These are phyloP conservation scores for Smittium mucronatum DNA, from an alignment of 371 early-diverging fungal species.

Conservation along the genomic window DNA sequence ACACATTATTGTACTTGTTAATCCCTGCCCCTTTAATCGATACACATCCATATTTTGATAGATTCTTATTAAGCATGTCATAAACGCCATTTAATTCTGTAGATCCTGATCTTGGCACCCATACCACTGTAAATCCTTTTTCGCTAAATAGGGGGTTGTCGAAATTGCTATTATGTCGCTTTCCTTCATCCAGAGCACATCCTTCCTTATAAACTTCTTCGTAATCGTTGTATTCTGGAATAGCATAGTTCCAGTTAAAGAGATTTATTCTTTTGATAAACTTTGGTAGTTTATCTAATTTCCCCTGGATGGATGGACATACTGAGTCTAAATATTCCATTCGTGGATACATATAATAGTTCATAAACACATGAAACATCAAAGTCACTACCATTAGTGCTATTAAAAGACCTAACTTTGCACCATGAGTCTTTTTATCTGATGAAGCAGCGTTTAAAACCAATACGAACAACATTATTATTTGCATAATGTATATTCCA, in stretches of 20 bases:
- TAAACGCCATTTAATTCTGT: background rate
- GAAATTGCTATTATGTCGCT: background rate
- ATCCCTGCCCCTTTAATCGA: background rate
- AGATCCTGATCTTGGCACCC: background rate
- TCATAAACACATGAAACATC: background rate
- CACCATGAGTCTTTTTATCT: background rate
- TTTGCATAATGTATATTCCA: constrained; percentile 10
- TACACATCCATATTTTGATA: background rate
- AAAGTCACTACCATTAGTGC: background rate
- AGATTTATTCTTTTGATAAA: background rate
- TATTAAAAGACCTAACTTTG: background rate
- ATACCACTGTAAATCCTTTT: background rate
- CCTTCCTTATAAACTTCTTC: background rate
- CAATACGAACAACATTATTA: constrained; percentile 2
- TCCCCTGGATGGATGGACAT: background rate
- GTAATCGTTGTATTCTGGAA: background rate
- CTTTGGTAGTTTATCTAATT: background rate
- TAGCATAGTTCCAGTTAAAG: background rate
- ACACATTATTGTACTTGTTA: background rate
- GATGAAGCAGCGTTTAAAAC: background rate
- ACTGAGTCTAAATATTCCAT: background rate
- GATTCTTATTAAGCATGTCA: background rate
- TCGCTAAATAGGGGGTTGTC: background rate
- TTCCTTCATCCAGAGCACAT: background rate
- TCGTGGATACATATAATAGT: background rate